phyloP scores from a whole-genome alignment of 2,329 filamentous ascomycete species.

The Fusarium proliferatum region DNA sequence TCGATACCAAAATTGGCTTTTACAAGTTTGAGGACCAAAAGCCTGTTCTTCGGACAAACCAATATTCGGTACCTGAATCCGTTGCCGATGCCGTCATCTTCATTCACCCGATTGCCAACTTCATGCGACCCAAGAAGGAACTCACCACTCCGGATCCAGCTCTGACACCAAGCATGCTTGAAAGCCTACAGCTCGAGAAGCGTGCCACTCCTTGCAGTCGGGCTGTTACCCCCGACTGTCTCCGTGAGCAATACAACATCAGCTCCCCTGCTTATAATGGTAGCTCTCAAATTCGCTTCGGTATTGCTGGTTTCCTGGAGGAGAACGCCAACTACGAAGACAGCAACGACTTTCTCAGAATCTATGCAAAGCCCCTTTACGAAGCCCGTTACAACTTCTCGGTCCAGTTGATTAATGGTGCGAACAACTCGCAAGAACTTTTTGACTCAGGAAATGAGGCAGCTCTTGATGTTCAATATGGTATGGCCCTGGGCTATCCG shows the following conservation, averaged over 20 bases:
- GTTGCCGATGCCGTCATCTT: constrained; percentile 57
- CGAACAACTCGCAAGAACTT: constrained; percentile 55
- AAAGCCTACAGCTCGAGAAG: constrained; percentile 22
- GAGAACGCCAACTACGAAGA: constrained; percentile 60
- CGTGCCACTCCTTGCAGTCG: constrained; percentile 47
- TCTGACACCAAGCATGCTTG: constrained; percentile 12
- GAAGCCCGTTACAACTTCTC: constrained; percentile 53
- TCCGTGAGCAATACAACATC: constrained; percentile 60
- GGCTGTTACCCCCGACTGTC: constrained; percentile 54
- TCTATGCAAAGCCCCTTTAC: constrained; percentile 52
- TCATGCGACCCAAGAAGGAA: constrained; percentile 56
- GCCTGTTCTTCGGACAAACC: constrained; percentile 56
- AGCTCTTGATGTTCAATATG: constrained; percentile 61
- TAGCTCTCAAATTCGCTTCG: constrained; percentile 54
- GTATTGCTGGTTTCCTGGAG: constrained; percentile 62
- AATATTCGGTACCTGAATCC: constrained; percentile 57
- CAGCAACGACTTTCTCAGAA: constrained; percentile 52
- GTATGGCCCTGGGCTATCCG: constrained; percentile 58
- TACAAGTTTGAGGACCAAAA: constrained; percentile 55
- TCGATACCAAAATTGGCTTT: constrained; percentile 54
- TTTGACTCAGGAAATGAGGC: constrained; percentile 57
- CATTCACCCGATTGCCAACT: constrained; percentile 61
- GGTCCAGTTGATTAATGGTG: constrained; percentile 56
- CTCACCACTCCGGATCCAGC: constrained; percentile 32
- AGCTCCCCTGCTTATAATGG: constrained; percentile 47